Percentiles rank a stretch among this genome's conserved stretches.
Evolutionary conservation across 1,139 yeast genomes (phyloP).

Genomic region (Diutina pseudorugosa): DNA sequence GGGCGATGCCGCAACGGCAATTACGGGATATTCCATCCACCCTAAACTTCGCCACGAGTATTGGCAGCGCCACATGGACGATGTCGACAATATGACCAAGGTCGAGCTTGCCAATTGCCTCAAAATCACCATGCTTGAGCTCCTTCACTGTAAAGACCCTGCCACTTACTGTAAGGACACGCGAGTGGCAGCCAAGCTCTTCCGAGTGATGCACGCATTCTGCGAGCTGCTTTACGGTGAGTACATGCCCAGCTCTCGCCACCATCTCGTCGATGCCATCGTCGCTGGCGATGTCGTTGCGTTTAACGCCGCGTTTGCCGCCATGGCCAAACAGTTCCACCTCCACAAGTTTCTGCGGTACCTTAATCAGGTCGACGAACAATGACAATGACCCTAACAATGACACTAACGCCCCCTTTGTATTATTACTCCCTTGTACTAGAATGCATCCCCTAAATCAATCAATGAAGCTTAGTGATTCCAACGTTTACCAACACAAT

Average conservation of each 20-base stretch:
- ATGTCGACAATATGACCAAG: background rate
- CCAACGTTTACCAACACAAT: too few relatives aligned
- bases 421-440: too few relatives aligned
- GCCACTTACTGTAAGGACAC: background rate
- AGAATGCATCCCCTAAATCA: too few relatives aligned
- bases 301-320: background rate
- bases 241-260: background rate
- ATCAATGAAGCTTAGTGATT: too few relatives aligned
- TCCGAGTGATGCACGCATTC: background rate
- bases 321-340: background rate
- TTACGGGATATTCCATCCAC: background rate
- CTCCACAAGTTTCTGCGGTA: background rate
- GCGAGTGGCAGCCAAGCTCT: background rate
- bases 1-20: background rate
- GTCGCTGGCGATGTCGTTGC: background rate
- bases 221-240: background rate
- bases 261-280: background rate
- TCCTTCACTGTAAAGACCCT: conserved; percentile 1
- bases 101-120: background rate
- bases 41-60: background rate
- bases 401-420: too few relatives aligned
- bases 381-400: too few relatives aligned
- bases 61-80: background rate
- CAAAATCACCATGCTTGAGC: conserved; percentile 1
- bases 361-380: background rate